Percentiles rank a stretch among this genome's conserved stretches.
phyloP scores from a whole-genome alignment of 2,329 filamentous ascomycete genomes.

The Scleromitrula shiraiana region DNA sequence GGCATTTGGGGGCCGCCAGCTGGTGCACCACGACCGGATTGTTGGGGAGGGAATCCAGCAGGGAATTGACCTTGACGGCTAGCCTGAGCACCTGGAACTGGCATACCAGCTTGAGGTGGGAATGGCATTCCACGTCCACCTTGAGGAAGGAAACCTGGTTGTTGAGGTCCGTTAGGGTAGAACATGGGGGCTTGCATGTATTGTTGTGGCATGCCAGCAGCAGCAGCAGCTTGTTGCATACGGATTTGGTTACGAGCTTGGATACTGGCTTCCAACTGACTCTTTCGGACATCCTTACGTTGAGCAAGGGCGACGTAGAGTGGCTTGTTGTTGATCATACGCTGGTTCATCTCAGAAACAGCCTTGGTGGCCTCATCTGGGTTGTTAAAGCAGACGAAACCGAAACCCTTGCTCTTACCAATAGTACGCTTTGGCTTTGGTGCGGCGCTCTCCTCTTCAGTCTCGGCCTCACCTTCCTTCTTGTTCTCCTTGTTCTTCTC shows the following conservation, averaged over 20 bases:
- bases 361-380: conserved; percentile 98
- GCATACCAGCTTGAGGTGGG: conserved; percentile 52
- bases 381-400: conserved; percentile 99
- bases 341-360: conserved; percentile 99
- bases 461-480: conserved; percentile 39
- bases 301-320: conserved; percentile 96
- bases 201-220: conserved; percentile 78
- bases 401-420: conserved; percentile 99
- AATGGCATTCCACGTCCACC: conserved; percentile 60
- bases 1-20: conserved; percentile 78
- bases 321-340: conserved; percentile 95
- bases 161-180: conserved; percentile 70
- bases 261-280: conserved; percentile 97
- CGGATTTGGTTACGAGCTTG: conserved; percentile 97
- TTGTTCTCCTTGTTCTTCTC: conserved; percentile 34
- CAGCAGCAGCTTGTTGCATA: conserved; percentile 93
- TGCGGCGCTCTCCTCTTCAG: conserved; percentile 44
- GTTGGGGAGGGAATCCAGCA: conserved; percentile 70
- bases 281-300: conserved; percentile 99
- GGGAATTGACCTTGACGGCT: conserved; percentile 83
- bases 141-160: conserved; percentile 60
- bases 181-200: conserved; percentile 89
- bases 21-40: conserved; percentile 79
- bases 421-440: conserved; percentile 49
- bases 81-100: conserved; percentile 64